Conservation (phyloP, 345 rosid species). For the Hibiscus syriacus region DNA sequence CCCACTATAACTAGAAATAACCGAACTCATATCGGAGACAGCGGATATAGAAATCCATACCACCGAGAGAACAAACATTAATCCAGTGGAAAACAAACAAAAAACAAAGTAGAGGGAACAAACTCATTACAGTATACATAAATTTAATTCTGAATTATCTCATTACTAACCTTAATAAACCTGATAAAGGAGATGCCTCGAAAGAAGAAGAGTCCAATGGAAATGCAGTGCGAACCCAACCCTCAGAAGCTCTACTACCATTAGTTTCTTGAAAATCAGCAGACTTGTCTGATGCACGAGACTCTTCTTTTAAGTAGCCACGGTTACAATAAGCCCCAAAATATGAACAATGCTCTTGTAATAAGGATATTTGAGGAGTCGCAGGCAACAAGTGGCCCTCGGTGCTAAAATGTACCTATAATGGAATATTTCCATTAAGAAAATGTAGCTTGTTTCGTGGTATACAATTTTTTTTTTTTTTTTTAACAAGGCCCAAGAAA, state of each 20-base stretch:
- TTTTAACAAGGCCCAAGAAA: neutral
- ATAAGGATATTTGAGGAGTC: conserved; percentile 85
- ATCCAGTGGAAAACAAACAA: too few species aligned
- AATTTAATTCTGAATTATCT: neutral
- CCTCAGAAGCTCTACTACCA: conserved; percentile 27
- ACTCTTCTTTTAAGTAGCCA: conserved; percentile 28
- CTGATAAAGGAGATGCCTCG: conserved; percentile 42
- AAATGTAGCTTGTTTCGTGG: neutral
- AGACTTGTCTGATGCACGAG: conserved; percentile 26
- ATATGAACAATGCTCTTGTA: conserved; percentile 78
- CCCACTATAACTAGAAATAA: neutral
- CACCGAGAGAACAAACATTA: too few species aligned
- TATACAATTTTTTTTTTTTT: neutral
- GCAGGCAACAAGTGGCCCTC: conserved; percentile 92
- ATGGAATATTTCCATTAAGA: neutral
- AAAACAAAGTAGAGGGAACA: neutral
- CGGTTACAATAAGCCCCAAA: conserved; percentile 69
- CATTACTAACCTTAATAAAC: conserved; percentile 65
- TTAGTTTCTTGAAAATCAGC: conserved; percentile 32
- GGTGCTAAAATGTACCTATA: conserved; percentile 80
- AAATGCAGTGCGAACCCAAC: conserved; percentile 20
- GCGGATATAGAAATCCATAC: too few species aligned
- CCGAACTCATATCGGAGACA: neutral
- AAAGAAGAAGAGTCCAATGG: conserved; percentile 30
- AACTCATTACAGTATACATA: neutral